Evolutionary conservation across 2,329 filamentous ascomycete species (phyloP), one percentile per base, ranked within the genome.

Genomic region (Trichoderma endophyticum): DNA sequence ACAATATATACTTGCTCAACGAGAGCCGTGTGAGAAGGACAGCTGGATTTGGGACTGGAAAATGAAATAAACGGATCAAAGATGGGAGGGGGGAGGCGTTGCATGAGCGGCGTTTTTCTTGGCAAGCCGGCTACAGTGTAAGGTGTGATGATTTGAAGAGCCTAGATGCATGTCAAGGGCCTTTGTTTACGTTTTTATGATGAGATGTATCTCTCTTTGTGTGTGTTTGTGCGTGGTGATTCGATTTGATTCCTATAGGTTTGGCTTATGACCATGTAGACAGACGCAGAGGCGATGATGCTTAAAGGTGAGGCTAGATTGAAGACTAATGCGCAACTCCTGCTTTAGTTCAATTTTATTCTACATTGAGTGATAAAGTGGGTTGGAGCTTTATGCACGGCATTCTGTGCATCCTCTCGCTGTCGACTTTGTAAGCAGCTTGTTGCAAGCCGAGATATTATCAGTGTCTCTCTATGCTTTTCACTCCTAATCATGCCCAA

Each of bases 21-120:
- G 59, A 64, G 43, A 51, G 36, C 36, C 15, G 34, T 43, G 60
- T 26, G 34, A 21, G 26, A 21, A 32, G 43, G 54, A 32, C n/a
- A 43, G 12, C 43, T 21, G 21, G 68, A 48, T 51, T 48, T 28
- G 24, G 43, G 59, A 34, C n/a, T 30, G 21, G 60, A 18, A 32
- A 56, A 62, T 26, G 65, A 32, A 70, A 63, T 51, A 64, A 56
- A 70, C 30, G 60, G 66, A 64, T 36, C 30, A 57, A 57, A 48
- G 43, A 39, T 11, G 39, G 60, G 60, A 14, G 51, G 69, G 43
- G 60, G 68, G 24, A 65, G 69, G 69, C 60, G 43, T 59, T 71
- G 61, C 69, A 66, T 71, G 61, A 65, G 69, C 69, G 69, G 69
- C 69, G 61, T 71, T 71, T 65, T 36, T 70, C 60, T n/a, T 48